A percentile compares a stretch with the other conserved stretches of the same genome.
phyloP scores from a whole-genome alignment of 1,284 basidiomycete species.

The Apiotrichum porosum region DNA sequence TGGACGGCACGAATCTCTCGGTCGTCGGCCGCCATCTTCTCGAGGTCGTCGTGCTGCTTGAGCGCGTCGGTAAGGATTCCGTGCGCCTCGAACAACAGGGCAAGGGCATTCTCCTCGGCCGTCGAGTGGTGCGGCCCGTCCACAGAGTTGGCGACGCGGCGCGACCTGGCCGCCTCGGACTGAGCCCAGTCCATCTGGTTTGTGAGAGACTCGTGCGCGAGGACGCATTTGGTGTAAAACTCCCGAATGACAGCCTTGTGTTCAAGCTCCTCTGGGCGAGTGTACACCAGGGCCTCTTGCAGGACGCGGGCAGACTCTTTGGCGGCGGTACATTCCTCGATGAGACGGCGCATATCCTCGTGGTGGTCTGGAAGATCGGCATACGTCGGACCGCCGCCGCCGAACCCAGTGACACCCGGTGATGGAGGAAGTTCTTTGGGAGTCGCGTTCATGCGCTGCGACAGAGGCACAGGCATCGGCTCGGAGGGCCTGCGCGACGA shows the following conservation, averaged over 20 bases:
- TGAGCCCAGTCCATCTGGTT: conserved; percentile 51
- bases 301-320: conserved; percentile 39
- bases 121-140: conserved; percentile 18
- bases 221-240: conserved; percentile 46
- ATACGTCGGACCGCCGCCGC: conserved; percentile 23
- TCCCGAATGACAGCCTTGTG: conserved; percentile 42
- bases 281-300: conserved; percentile 36
- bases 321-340: conserved; percentile 37
- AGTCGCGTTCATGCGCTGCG: not conserved
- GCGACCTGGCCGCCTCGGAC: conserved; percentile 45
- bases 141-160: not conserved
- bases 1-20: conserved; percentile 39
- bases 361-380: conserved; percentile 32
- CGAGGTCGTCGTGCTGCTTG: conserved; percentile 43
- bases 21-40: conserved; percentile 35
- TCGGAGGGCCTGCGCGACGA: conserved; percentile 4
- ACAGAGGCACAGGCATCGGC: not conserved
- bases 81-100: conserved; percentile 39
- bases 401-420: conserved; percentile 1
- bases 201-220: conserved; percentile 44
- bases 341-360: conserved; percentile 37
- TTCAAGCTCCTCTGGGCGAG: conserved; percentile 34
- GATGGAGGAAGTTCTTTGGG: not conserved
- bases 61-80: conserved; percentile 34
- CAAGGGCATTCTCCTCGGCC: conserved; percentile 35